Conservation (phyloP, 2,329 filamentous ascomycete genomes). For the Aureobasidium sp. region DNA sequence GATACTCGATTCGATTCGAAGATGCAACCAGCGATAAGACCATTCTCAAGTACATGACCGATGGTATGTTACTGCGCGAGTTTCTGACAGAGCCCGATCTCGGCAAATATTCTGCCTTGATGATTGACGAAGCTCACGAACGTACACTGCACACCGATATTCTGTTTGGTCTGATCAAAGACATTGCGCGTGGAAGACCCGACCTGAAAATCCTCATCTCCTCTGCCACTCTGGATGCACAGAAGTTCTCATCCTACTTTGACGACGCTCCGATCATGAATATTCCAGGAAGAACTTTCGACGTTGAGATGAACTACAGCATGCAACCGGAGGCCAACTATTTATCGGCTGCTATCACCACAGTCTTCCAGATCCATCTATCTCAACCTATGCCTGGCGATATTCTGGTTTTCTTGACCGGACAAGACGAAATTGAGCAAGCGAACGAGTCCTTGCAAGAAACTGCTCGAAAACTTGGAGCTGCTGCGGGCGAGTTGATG, state of each 20-base stretch:
- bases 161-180: slow-evolving; percentile 78
- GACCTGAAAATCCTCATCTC: slow-evolving; percentile 89
- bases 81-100: slow-evolving; percentile 85
- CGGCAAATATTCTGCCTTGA: slow-evolving; percentile 74
- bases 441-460: slow-evolving; percentile 79
- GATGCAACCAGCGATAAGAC: slow-evolving; percentile 89
- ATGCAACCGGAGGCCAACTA: slow-evolving; percentile 91
- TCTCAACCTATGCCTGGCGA: slow-evolving; percentile 72
- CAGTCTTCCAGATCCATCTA: slow-evolving; percentile 90
- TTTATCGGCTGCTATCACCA: slow-evolving; percentile 81
- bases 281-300: slow-evolving; percentile 81
- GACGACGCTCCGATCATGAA: slow-evolving; percentile 91
- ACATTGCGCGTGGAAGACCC: slow-evolving; percentile 72
- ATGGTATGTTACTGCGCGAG: slow-evolving; percentile 87
- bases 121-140: slow-evolving; percentile 98
- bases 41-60: slow-evolving; percentile 90
- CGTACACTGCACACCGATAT: slow-evolving; percentile 88
- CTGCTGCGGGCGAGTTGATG: slow-evolving; percentile 75
- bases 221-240: slow-evolving; percentile 88
- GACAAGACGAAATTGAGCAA: slow-evolving; percentile 91
- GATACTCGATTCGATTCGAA: slow-evolving; percentile 92
- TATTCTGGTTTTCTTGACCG: slow-evolving; percentile 89
- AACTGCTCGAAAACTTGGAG: slow-evolving; percentile 79
- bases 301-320: slow-evolving; percentile 87
- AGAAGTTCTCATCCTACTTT: slow-evolving; percentile 88